Evolutionary conservation across 1,284 basidiomycete genomes (phyloP).

Genomic region (Trichosporon ovoides): DNA sequence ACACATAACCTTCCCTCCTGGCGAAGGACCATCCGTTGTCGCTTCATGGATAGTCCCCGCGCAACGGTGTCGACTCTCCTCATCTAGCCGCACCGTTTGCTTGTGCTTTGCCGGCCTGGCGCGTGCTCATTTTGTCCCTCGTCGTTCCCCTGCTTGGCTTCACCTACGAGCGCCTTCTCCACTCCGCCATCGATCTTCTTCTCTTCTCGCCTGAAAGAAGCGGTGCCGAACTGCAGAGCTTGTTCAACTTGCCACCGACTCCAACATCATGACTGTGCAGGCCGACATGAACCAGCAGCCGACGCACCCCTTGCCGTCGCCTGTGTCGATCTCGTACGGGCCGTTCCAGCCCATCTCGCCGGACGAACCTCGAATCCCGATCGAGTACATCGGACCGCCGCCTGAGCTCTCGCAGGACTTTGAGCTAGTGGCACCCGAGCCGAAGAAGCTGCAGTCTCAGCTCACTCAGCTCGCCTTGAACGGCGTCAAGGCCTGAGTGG

Average conservation of each 20-base stretch:
- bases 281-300: background rate
- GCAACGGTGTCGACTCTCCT: too few species aligned
- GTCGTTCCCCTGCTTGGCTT: too few species aligned
- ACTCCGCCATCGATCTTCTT: too few species aligned
- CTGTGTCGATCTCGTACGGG: conserved; percentile 4
- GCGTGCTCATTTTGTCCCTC: too few species aligned
- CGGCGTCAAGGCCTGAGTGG: background rate
- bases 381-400: conserved; percentile 1
- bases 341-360: conserved; percentile 4
- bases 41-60: too few species aligned
- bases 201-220: too few species aligned
- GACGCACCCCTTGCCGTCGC: background rate
- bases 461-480: background rate
- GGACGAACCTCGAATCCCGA: conserved; percentile 1
- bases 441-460: background rate
- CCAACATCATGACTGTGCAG: background rate
- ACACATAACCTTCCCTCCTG: too few species aligned
- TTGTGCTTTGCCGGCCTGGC: too few species aligned
- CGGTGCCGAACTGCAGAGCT: too few species aligned
- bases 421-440: background rate
- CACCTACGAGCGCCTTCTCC: too few species aligned
- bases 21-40: too few species aligned
- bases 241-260: background rate
- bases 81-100: too few species aligned
- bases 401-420: background rate